Evolutionary conservation across 2,329 filamentous ascomycete genomes (phyloP).

Genomic region (Ascochyta pisi): DNA sequence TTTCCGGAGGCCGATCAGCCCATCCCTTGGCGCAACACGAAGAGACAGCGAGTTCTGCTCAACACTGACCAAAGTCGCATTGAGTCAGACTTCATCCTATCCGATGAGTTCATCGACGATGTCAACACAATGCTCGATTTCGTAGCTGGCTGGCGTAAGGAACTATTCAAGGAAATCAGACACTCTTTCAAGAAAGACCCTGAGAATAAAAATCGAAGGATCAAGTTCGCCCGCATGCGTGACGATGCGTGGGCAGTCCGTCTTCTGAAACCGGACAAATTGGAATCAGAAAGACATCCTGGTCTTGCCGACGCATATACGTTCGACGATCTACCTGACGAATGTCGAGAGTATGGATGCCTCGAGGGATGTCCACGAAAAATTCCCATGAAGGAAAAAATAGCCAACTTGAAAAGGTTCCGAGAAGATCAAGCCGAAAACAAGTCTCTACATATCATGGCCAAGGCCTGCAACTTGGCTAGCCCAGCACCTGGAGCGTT

Average conservation of each 20-base stretch:
- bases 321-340: background rate
- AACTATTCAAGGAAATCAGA: background rate
- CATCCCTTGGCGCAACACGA: constrained; percentile 1
- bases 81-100: constrained; percentile 11
- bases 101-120: constrained; percentile 13
- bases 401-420: background rate
- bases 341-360: constrained; percentile 2
- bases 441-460: background rate
- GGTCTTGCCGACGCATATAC: background rate
- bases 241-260: background rate
- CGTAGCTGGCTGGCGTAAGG: constrained; percentile 5
- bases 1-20: background rate
- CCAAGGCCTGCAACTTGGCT: background rate
- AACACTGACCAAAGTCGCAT: constrained; percentile 11
- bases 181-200: constrained; percentile 8
- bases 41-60: background rate
- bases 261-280: background rate
- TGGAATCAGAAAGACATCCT: background rate
- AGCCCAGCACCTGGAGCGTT: background rate
- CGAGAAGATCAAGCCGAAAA: background rate
- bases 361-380: constrained; percentile 2
- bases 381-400: background rate
- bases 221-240: background rate
- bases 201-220: constrained; percentile 1
- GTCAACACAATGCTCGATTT: constrained; percentile 21